These are phyloP conservation scores for Fusarium keratoplasticum DNA, from an alignment of 2,329 filamentous ascomycete genomes.

Conservation along the genomic window DNA sequence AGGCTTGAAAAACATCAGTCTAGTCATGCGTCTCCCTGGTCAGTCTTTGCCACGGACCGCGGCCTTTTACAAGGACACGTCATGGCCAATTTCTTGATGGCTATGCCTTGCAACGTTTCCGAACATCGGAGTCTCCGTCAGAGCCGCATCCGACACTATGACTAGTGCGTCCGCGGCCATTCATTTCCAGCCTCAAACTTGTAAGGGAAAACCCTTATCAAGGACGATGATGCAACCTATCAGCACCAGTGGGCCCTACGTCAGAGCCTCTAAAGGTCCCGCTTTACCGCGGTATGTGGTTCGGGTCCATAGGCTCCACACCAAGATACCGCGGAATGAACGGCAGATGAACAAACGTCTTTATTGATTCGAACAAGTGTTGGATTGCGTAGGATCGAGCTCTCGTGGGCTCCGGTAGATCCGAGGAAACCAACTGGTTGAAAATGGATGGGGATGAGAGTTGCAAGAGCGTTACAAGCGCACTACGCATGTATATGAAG, in stretches of 20 bases:
- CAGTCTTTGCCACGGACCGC: background rate
- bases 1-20: background rate
- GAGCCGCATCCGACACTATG: background rate
- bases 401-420: background rate
- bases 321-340: background rate
- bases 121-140: background rate
- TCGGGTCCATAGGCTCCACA: background rate
- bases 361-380: background rate
- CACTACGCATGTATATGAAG: background rate
- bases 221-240: background rate
- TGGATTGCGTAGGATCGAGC: background rate
- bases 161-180: background rate
- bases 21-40: background rate
- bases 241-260: background rate
- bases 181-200: background rate
- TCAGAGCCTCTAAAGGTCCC: background rate
- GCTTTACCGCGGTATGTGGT: background rate
- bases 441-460: background rate
- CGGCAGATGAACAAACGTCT: background rate
- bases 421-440: background rate
- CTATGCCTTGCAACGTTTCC: too few species aligned
- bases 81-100: background rate
- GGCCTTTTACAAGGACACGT: background rate
- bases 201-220: background rate
- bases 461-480: background rate